A percentile compares a stretch with the other conserved stretches of the same genome.
These are phyloP conservation scores for Rhododendron williamsianum DNA, from an alignment of 148 eudicot genomes.

Conservation along the genomic window DNA sequence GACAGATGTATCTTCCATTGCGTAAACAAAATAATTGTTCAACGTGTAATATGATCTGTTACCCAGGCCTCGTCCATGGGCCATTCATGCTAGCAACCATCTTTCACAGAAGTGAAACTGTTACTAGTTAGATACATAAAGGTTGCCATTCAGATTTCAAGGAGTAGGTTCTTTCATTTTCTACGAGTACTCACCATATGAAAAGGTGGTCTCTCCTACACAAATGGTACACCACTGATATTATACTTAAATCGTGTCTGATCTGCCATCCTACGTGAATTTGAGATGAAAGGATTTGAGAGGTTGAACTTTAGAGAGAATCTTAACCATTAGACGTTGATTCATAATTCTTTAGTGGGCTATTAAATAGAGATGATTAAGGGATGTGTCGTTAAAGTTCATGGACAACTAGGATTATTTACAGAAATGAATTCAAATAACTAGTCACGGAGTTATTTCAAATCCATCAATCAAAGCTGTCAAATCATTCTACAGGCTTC, in stretches of 20 bases:
- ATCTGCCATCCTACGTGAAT: neutral
- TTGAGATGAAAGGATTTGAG: neutral
- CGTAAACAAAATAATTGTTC: neutral
- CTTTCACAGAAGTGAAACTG: neutral
- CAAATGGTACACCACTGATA: neutral
- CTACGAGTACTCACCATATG: neutral
- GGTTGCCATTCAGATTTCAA: neutral
- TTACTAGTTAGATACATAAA: neutral
- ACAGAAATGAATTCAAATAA: neutral
- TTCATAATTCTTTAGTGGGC: neutral
- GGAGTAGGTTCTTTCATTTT: neutral
- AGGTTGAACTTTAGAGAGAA: neutral
- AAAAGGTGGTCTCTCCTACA: neutral
- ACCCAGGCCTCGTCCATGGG: neutral
- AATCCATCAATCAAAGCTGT: neutral
- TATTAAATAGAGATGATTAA: neutral
- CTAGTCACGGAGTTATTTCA: neutral
- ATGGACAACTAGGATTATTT: neutral
- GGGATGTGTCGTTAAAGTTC: neutral
- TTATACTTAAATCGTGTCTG: neutral
- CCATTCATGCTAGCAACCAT: neutral
- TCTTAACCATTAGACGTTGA: neutral
- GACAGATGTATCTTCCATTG: neutral
- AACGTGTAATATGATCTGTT: neutral
- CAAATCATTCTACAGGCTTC: neutral